Evolutionary conservation across 2,329 filamentous ascomycete species (phyloP).

Genomic region (Monilinia polystroma): DNA sequence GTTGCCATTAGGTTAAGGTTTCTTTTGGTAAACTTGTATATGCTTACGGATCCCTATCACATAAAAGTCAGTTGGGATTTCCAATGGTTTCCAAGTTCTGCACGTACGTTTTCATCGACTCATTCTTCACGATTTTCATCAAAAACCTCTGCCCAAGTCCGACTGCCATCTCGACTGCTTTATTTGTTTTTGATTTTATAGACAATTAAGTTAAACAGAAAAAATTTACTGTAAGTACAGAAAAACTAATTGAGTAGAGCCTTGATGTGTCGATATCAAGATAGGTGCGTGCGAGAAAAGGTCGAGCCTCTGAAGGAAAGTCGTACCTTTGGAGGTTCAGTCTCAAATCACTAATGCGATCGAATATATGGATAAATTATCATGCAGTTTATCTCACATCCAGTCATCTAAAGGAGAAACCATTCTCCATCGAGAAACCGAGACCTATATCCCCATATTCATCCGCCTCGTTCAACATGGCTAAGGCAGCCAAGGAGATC

Average conservation of each 20-base stretch:
- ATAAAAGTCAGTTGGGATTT: background rate
- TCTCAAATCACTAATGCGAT: background rate
- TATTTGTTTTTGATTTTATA: background rate
- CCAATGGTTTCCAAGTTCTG: background rate
- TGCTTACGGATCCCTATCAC: constrained; percentile 19
- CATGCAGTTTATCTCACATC: constrained; percentile 1
- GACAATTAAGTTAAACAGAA: background rate
- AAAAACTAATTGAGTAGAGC: background rate
- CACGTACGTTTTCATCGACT: constrained; percentile 59
- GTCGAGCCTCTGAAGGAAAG: background rate
- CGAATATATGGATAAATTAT: constrained; percentile 6
- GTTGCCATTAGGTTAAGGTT: background rate
- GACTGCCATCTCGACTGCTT: background rate
- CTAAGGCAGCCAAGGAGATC: constrained; percentile 2
- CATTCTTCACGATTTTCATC: constrained; percentile 50
- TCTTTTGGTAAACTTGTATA: background rate
- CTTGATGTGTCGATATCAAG: background rate
- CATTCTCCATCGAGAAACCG: constrained; percentile 3
- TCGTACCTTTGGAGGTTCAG: background rate
- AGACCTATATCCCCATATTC: background rate
- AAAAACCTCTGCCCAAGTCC: constrained; percentile 13
- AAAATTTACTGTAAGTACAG: background rate
- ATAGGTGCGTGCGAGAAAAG: background rate
- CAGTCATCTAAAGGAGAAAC: background rate
- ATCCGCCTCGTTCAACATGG: background rate